A percentile compares a stretch with the other conserved stretches of the same genome.
Evolutionary conservation across 192 early-diverging fungal genomes (phyloP).

Genomic region (Geranomyces variabilis): DNA sequence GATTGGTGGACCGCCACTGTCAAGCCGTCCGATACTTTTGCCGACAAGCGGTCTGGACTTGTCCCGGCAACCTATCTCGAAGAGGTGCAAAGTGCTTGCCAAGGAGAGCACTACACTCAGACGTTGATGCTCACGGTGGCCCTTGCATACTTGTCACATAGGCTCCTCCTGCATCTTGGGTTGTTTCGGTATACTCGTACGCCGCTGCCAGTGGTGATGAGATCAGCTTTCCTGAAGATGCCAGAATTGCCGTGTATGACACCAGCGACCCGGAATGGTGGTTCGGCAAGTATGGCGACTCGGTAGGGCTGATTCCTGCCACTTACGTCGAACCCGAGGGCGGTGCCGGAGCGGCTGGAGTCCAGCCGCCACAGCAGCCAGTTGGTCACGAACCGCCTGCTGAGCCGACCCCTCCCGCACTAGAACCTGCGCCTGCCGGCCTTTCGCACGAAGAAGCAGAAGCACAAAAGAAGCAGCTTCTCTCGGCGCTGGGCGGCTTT

Average conservation of each 20-base stretch:
- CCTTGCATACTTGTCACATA: background rate
- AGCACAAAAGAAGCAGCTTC: slow-evolving; percentile 44
- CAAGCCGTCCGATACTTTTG: slow-evolving; percentile 44
- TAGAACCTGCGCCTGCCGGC: background rate
- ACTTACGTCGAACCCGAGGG: slow-evolving; percentile 73
- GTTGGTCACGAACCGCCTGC: background rate
- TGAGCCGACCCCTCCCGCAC: background rate
- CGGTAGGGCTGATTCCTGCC: slow-evolving; percentile 84
- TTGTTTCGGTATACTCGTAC: slow-evolving; percentile 53
- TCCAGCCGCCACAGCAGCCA: slow-evolving; percentile 5
- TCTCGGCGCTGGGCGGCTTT: slow-evolving; percentile 48
- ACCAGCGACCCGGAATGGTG: slow-evolving; percentile 92
- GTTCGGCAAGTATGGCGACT: slow-evolving; percentile 72
- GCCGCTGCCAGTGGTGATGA: slow-evolving; percentile 54
- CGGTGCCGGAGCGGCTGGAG: background rate
- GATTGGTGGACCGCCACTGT: slow-evolving; percentile 54
- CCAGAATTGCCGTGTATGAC: slow-evolving; percentile 67
- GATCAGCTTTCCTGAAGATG: slow-evolving; percentile 53
- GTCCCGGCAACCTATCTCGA: slow-evolving; percentile 58
- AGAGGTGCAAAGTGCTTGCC: slow-evolving; percentile 36
- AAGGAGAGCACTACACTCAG: no score
- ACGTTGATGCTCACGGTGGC: background rate
- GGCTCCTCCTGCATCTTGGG: slow-evolving; percentile 38
- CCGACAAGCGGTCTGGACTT: slow-evolving; percentile 46
- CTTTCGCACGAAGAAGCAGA: slow-evolving; percentile 31